Base-by-base conservation (phyloP, 73 alveolate species). In the Stentor coeruleus region DNA sequence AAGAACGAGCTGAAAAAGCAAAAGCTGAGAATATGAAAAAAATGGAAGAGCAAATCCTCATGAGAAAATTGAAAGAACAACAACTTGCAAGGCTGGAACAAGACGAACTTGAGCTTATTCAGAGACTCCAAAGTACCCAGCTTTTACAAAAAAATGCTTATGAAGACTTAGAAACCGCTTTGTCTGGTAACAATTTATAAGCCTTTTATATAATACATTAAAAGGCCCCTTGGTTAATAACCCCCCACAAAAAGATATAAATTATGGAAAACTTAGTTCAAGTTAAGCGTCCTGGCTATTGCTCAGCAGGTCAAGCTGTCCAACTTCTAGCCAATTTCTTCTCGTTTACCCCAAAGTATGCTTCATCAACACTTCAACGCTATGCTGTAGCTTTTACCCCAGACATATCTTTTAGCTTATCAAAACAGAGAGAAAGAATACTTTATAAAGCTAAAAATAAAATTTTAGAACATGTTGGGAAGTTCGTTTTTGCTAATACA, bases 51-150 rank as follows among this genome's bases (percentile, higher is more conserved):
- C 86, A 84, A 77, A 40, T 59, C 30, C 14, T 39, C 31, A 35
- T 38, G 39, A 41, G 86, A 26, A 33, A 37, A 39, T 59, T 26
- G 14, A 76, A 38, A 39, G 90, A 84, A 66, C 38, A 37, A 3
- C 40, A 76, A 14, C 33, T 84, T 28, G 82, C 87, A 3, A 77
- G 81, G 60, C 76, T 84, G 90, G 90, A 84, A 87, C 84, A 85
- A 73, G 94, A 88, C 40, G 94, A 88, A 59, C 83, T 88, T 38
- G 94, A 88, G 73, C 85, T 88, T 38, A 88, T 88, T 31, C 81
- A 88, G 84, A 85, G 82, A 33, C 87, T 88, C n/a, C 87, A 88
- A 73, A 84, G 85, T 57, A 85, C 94, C 15, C 88, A 88, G 81
- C 15, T 88, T 30, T 15, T 88, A 60, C 88, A 88, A 60, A 85